Evolutionary conservation across 1,284 basidiomycete genomes (phyloP), one percentile per base, ranked within the genome.

Genomic region (Papiliotrema nemorosa): DNA sequence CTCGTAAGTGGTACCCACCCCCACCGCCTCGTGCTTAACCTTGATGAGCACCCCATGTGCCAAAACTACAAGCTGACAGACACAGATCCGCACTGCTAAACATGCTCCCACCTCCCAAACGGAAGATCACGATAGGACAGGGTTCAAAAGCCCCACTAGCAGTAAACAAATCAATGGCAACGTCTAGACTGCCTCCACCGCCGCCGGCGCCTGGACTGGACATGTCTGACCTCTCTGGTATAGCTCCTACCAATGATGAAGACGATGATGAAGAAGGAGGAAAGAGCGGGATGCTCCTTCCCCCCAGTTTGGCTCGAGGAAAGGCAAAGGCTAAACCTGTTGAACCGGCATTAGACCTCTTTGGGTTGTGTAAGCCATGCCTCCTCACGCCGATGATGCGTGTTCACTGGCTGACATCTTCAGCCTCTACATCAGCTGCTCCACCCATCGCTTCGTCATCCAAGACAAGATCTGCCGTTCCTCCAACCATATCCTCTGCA

Each of bases 71-170:
- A 16, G 35, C 34, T 31, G 18, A 29, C 18, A 26, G 14, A 35
- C 37, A 16, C 49, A 72, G 71, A 5, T 72, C 72, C 5, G 52
- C 69, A 2, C 50, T 75, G 41, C 51, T 75, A 7, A 69, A 68
- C 10, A 72, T 75, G 72, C 55, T 75, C 10, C 73, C 73, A 0
- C 57, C 72, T 39, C 73, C 73, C 2, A 75, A 75, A 52, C 58
- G 73, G 22, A 70, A 72, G 52, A 47, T 70, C 6, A 64, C 69
- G 1, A 27, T 38, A 9, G 25, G 52, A 2, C 47, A 46, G 5
- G 36, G 31, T 5, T 44, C 58, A 2, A 53, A 47, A 40, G 42
- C 64, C 9, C 40, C 52, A 37, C 49, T 67, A 26, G 31, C 48
- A 1, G 60, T 69, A 12, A 70, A 66, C 56, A 64, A 58, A 48